Percentiles rank a stretch among this genome's conserved stretches.
Conservation (phyloP, 352 stramenopile species). For the Phytophthora pini region DNA sequence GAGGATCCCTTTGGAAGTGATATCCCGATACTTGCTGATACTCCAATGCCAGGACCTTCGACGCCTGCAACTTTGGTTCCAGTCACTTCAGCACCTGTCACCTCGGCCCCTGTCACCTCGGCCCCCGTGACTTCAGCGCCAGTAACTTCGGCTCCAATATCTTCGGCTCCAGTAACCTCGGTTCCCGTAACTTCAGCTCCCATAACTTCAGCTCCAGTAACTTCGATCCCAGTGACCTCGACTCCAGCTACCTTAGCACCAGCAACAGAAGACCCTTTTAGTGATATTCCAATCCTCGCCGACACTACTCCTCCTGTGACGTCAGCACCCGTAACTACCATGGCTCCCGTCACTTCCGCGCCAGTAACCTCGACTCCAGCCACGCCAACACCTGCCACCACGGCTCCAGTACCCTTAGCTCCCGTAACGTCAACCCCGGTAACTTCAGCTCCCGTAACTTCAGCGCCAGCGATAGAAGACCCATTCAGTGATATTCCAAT, state of each 20-base stretch:
- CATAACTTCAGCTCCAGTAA: neutral
- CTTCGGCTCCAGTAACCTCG: neutral
- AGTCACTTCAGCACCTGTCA: neutral
- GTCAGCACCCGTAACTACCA: neutral
- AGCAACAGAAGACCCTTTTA: neutral
- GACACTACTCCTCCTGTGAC: neutral
- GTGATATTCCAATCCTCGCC: neutral
- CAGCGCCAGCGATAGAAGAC: constrained; percentile 6
- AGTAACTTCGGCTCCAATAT: constrained; percentile 1
- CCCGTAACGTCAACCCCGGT: neutral
- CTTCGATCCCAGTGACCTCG: constrained; percentile 1
- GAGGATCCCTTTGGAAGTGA: constrained; percentile 2
- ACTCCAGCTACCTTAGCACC: neutral
- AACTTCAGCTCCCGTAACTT: neutral
- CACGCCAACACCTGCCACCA: neutral
- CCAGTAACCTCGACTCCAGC: neutral
- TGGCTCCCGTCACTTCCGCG: constrained; percentile 1
- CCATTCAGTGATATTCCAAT: constrained; percentile 1
- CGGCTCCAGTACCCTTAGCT: neutral
- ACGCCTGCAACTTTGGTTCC: neutral
- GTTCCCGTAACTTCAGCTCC: neutral
- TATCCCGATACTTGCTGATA: constrained; percentile 8
- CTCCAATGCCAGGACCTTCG: neutral
- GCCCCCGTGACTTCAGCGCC: neutral
- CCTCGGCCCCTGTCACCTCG: neutral